A percentile compares a stretch with the other conserved stretches of the same genome.
phyloP scores from a whole-genome alignment of 2,329 filamentous ascomycete species.

The Leptographium wingfieldii region DNA sequence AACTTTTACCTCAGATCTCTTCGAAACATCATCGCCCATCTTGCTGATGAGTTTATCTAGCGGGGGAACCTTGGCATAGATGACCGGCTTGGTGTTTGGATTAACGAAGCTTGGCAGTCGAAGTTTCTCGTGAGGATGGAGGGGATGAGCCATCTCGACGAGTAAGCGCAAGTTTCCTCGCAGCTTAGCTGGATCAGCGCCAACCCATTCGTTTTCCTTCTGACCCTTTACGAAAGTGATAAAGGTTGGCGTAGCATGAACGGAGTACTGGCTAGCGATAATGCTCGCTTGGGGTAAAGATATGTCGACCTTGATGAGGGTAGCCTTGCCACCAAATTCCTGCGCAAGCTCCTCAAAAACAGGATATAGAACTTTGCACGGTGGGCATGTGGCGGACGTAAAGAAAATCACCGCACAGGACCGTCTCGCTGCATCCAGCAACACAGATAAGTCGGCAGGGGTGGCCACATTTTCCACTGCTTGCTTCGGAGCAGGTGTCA shows the following conservation, averaged over 20 bases:
- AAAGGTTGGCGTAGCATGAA: conserved; percentile 78
- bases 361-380: conserved; percentile 75
- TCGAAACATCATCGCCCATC: conserved; percentile 41
- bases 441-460: conserved; percentile 40
- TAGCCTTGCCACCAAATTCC: conserved; percentile 53
- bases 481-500: not conserved
- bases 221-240: conserved; percentile 68
- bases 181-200: conserved; percentile 57
- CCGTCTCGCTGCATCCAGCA: conserved; percentile 45
- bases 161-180: conserved; percentile 61
- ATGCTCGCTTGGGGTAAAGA: conserved; percentile 42
- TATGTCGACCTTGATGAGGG: conserved; percentile 75
- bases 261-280: conserved; percentile 50
- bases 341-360: conserved; percentile 68
- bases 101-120: conserved; percentile 58
- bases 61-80: conserved; percentile 69
- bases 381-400: conserved; percentile 74
- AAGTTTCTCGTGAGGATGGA: conserved; percentile 63
- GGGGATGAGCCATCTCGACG: conserved; percentile 59
- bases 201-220: conserved; percentile 69
- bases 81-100: conserved; percentile 50
- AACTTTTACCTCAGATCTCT: conserved; percentile 45
- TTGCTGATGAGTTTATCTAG: conserved; percentile 71
- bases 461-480: not conserved
- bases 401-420: conserved; percentile 82